A percentile compares a stretch with the other conserved stretches of the same genome.
Evolutionary conservation across 2,329 filamentous ascomycete species (phyloP).

Genomic region (Hymenoscyphus salicellus): DNA sequence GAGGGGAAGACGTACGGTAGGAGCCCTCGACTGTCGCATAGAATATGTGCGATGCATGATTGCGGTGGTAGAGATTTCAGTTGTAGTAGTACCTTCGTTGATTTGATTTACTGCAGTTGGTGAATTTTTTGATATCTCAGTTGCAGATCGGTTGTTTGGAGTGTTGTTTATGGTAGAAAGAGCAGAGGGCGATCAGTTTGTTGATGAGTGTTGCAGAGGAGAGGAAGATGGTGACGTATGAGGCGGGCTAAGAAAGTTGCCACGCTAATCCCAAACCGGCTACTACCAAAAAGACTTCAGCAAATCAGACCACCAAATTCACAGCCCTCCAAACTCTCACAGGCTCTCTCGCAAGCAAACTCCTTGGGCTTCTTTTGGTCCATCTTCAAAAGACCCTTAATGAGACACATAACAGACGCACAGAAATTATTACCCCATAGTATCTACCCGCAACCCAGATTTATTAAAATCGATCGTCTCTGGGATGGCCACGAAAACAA

Average conservation of each 20-base stretch:
- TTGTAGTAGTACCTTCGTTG: neutral
- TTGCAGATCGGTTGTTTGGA: neutral
- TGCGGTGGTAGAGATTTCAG: neutral
- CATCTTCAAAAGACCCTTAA: neutral
- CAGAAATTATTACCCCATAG: too few relatives aligned
- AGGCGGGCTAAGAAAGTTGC: neutral
- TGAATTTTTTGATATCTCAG: neutral
- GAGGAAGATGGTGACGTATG: neutral
- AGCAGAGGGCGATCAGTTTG: neutral
- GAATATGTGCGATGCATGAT: conserved; percentile 97
- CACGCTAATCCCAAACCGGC: neutral
- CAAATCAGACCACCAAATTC: neutral
- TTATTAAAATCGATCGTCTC: neutral
- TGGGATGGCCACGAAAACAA: neutral
- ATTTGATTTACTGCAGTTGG: neutral
- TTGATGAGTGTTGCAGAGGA: neutral
- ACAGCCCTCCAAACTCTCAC: neutral
- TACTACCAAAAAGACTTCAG: neutral
- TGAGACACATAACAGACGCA: neutral
- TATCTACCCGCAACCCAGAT: neutral
- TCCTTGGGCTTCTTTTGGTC: neutral
- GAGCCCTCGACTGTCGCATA: conserved; percentile 95
- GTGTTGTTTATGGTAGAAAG: neutral
- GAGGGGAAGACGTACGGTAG: conserved; percentile 66
- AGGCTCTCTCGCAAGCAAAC: neutral